Base-by-base conservation (phyloP, 176 grass and related monocot species). In the Thinopyrum elongatum region DNA sequence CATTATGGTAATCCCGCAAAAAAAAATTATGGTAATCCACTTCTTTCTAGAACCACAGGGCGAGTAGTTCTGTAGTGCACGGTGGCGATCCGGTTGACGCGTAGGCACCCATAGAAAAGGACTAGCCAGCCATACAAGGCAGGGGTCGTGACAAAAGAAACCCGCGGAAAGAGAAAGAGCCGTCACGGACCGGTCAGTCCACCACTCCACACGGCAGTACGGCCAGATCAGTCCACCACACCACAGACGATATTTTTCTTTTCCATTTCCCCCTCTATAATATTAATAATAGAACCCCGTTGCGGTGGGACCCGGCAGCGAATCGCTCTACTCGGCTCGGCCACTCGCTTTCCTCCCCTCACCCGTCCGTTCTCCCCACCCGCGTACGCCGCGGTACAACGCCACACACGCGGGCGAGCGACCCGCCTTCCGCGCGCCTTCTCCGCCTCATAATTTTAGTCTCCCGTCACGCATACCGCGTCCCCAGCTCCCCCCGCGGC, bases 351-450 rank as follows among this genome's bases (percentile, higher is more conserved):
- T 76, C 71, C 42, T 44, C 11, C 42, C 42, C 42, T 1, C 42
- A 6, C 33, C 34, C 9, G 2, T 25, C 22, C 70, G 72, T 75
- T 75, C 74, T 76, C 46, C 74, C 27, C 8, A 10, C 4, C 74
- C 74, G 74, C 74, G 74, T 76, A 76, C 3, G 44, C 74, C 74
- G 74, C 74, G 74, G 74, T 76, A 55, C 74, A 76, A 26, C 77
- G 35, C 33, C 76, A 62, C 76, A 27, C 55, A 61, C 57, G 74
- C 9, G 14, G 31, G 41, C 41, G 25, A 64, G 61, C 66, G 31
- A 7, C n/a, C 19, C 0, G 12, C 33, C 73, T 80, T 80, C 77
- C 77, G 41, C n/a, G 58, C 77, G 14, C 14, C 77, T 80, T 80
- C 77, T 5, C 76, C 3, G 33, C 53, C 19, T 22, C 46, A 11